Base-by-base conservation (phyloP, 176 grass and related monocot species). In the Stipa capillata region DNA sequence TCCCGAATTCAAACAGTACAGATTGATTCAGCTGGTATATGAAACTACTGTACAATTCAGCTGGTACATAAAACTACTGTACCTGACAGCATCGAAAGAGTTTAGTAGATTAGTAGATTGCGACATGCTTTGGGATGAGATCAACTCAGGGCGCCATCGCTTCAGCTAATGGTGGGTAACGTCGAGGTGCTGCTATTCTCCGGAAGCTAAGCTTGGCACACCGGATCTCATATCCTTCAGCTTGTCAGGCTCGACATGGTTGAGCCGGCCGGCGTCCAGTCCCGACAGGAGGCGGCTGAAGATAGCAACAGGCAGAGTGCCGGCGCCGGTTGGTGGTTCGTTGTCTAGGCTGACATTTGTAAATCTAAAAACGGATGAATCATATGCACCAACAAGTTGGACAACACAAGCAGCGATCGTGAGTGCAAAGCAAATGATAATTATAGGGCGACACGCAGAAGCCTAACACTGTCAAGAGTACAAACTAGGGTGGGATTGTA, bases 161-260 rank as follows among this genome's bases (percentile, higher is more conserved):
- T 23, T 55, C 21, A 37, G 63, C 37, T 36, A 8, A 37, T 69
- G 15, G 3, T 16, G 44, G 23, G 4, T 28, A 6, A 47, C 55
- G 24, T 36, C 21, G 1, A 15, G 28, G 2, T 16, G 73, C 18
- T 36, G 5, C 17, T n/a, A n/a, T n/a, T 42, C 57, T 28, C 4
- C 20, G 14, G 20, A 76, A 82, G 53, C 79, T 83, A 5, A 83
- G 64, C 27, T n/a, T 78, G 79, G 43, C 64, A 53, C 4, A 63
- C 57, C 28, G 47, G 78, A 15, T 52, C 20, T 89, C 70, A n/a
- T n/a, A 17, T 78, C 42, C 60, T 80, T 77, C 16, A 73, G 39
- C 81, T 81, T 72, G 31, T 69, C 82, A 15, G 65, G 64, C 8
- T 79, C 59, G 4, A 72, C 15, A 4, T 83, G 41, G n/a, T 81